These are phyloP conservation scores for Psilocybe azurescens DNA, from an alignment of 768 basidiomycete genomes.

Conservation along the genomic window DNA sequence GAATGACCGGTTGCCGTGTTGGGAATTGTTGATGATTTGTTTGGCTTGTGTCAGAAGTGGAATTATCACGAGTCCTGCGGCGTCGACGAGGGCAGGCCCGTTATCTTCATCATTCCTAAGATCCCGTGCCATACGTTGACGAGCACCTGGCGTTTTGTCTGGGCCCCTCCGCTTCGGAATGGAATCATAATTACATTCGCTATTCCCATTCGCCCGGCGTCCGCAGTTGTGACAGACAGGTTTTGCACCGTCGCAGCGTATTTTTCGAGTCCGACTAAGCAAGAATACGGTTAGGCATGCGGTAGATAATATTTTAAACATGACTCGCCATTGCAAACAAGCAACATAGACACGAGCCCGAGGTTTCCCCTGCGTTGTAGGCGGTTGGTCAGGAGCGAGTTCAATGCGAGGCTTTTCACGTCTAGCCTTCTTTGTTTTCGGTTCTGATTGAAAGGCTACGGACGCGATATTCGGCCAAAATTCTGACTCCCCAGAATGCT, in stretches of 20 bases:
- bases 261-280: constrained; percentile 74
- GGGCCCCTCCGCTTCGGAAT: constrained; percentile 82
- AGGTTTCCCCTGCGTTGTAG: constrained; percentile 79
- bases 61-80: constrained; percentile 34
- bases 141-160: constrained; percentile 80
- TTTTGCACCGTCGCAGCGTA: constrained; percentile 83
- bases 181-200: constrained; percentile 69
- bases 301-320: constrained; percentile 12
- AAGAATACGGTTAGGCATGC: constrained; percentile 4
- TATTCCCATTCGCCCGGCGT: constrained; percentile 48
- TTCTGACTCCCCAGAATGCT: constrained; percentile 29
- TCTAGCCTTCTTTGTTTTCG: constrained; percentile 45
- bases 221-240: constrained; percentile 78
- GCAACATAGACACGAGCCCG: constrained; percentile 80
- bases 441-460: constrained; percentile 12
- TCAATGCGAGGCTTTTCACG: constrained; percentile 66
- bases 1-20: constrained; percentile 1
- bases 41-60: constrained; percentile 13
- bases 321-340: constrained; percentile 73
- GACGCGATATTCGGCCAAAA: constrained; percentile 20
- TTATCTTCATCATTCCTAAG: constrained; percentile 38
- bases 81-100: constrained; percentile 37
- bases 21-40: constrained; percentile 3
- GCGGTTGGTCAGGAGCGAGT: constrained; percentile 77
- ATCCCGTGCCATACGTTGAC: constrained; percentile 62